These are phyloP conservation scores for Teratosphaeria epicoccoides DNA, from an alignment of 2,329 filamentous ascomycete species.

Conservation along the genomic window DNA sequence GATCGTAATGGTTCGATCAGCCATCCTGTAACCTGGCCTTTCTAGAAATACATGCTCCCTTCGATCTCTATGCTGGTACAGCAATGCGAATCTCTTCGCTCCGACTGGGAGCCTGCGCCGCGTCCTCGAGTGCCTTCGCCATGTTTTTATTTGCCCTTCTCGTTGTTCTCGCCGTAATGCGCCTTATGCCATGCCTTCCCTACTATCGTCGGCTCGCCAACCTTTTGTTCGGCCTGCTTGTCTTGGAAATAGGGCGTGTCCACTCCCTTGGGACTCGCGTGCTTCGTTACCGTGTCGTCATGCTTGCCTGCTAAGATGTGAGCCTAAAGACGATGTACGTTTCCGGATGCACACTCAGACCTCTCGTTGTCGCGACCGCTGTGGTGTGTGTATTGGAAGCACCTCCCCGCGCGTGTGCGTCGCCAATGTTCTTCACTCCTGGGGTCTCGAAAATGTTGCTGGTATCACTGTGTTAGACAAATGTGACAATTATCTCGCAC, in stretches of 20 bases:
- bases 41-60: background rate
- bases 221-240: slow-evolving; percentile 22
- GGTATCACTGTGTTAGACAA: slow-evolving; percentile 2
- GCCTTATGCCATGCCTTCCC: slow-evolving; percentile 23
- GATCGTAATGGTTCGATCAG: background rate
- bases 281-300: slow-evolving; percentile 14
- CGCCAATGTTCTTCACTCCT: slow-evolving; percentile 25
- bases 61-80: background rate
- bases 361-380: slow-evolving; percentile 25
- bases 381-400: slow-evolving; percentile 26
- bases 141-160: slow-evolving; percentile 24
- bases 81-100: background rate
- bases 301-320: slow-evolving; percentile 13
- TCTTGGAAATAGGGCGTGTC: slow-evolving; percentile 24
- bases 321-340: background rate
- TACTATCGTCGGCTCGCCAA: slow-evolving; percentile 10
- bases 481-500: background rate
- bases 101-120: background rate
- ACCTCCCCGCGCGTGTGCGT: slow-evolving; percentile 25
- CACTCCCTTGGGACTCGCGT: slow-evolving; percentile 21
- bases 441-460: slow-evolving; percentile 26
- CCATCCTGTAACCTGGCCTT: background rate
- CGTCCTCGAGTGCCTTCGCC: background rate
- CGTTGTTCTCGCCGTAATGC: slow-evolving; percentile 19
- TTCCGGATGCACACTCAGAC: slow-evolving; percentile 10